A percentile compares a stretch with the other conserved stretches of the same genome.
phyloP scores from a whole-genome alignment of 2,329 filamentous ascomycete species.

The Trichoderma pleuroti region DNA sequence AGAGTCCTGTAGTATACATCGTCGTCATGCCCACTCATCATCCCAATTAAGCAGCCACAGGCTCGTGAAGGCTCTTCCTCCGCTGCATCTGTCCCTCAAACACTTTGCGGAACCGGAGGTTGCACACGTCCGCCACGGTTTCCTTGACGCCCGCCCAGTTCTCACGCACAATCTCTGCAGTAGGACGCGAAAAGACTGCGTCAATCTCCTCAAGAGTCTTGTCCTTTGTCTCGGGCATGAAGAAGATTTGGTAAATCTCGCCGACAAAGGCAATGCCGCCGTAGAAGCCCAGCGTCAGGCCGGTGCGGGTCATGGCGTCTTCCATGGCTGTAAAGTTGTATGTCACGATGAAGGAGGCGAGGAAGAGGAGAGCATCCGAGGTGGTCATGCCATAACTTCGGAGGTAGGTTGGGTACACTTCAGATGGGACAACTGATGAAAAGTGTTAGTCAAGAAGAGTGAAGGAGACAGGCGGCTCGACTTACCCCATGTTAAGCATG shows the following conservation, averaged over 20 bases:
- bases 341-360: conserved; percentile 68
- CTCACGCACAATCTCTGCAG: conserved; percentile 57
- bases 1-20: not conserved
- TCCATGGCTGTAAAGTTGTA: conserved; percentile 74
- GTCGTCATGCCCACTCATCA: not conserved
- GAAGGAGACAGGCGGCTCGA: not conserved
- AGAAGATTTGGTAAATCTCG: conserved; percentile 69
- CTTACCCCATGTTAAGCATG: conserved; percentile 56
- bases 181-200: conserved; percentile 61
- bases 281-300: conserved; percentile 67
- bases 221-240: conserved; percentile 74
- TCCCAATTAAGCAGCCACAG: conserved; percentile 6
- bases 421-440: conserved; percentile 54
- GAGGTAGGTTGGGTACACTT: conserved; percentile 70
- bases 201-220: conserved; percentile 69
- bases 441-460: not conserved
- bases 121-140: conserved; percentile 27
- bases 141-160: conserved; percentile 44
- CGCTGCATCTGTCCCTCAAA: conserved; percentile 24
- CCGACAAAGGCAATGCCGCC: conserved; percentile 68
- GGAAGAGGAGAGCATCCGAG: conserved; percentile 64
- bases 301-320: conserved; percentile 61
- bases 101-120: conserved; percentile 26
- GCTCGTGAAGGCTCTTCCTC: conserved; percentile 19
- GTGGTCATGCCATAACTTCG: conserved; percentile 71